These are phyloP conservation scores for Rhododendron griersonianum DNA, from an alignment of 148 eudicot species.

Conservation along the genomic window DNA sequence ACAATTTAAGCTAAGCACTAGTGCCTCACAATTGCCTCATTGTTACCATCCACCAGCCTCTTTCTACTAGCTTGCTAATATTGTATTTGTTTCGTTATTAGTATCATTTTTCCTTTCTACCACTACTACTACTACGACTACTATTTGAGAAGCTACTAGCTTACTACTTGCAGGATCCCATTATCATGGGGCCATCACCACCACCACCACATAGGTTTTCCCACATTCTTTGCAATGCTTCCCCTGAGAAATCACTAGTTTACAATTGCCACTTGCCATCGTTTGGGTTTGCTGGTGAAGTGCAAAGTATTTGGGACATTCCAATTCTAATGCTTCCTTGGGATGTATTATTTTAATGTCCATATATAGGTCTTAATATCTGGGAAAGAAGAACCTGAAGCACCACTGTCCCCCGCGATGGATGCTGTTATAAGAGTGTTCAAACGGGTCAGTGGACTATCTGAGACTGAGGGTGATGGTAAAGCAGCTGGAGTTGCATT, in stretches of 20 bases:
- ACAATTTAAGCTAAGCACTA: neutral
- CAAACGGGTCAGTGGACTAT: constrained; percentile 46
- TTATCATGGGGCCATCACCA: neutral
- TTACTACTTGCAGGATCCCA: neutral
- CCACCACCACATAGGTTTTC: neutral
- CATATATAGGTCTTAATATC: constrained; percentile 38
- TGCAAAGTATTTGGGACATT: neutral
- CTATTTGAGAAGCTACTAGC: neutral
- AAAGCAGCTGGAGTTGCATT: constrained; percentile 17
- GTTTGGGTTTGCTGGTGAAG: neutral
- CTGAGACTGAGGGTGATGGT: constrained; percentile 32
- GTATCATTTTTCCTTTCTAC: neutral
- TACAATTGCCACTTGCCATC: neutral
- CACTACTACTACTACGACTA: neutral
- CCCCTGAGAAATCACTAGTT: neutral
- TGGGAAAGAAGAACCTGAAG: constrained; percentile 52
- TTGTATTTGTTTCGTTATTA: neutral
- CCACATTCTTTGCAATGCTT: neutral
- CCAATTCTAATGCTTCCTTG: neutral
- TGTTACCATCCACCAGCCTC: neutral
- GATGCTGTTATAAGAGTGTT: constrained; percentile 51
- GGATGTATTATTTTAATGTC: neutral
- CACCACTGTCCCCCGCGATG: constrained; percentile 47
- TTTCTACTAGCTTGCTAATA: neutral
- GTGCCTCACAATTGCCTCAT: neutral